phyloP scores from a whole-genome alignment of 257 asterid genomes.

The Solanum peruvianum region DNA sequence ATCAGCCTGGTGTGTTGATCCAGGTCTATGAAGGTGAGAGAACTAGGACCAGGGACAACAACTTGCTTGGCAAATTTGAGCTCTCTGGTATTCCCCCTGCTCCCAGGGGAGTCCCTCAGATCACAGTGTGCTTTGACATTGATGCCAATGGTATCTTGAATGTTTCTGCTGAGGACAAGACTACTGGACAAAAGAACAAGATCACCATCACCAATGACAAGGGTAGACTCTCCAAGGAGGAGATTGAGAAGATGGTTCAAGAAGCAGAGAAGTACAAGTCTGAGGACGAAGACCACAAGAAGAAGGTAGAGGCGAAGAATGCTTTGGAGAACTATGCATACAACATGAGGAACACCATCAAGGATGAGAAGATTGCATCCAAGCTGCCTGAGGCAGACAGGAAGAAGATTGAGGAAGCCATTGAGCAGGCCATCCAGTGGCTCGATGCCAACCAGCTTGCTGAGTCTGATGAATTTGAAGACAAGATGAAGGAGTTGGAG shows the following conservation, averaged over 20 bases:
- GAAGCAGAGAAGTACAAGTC: conserved; percentile 81
- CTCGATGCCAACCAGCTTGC: conserved; percentile 24
- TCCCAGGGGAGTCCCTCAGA: conserved; percentile 81
- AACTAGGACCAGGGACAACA: conserved; percentile 67
- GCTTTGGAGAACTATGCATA: conserved; percentile 71
- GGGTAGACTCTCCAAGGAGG: conserved; percentile 76
- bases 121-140: conserved; percentile 71
- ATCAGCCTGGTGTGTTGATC: conserved; percentile 79
- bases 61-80: conserved; percentile 65
- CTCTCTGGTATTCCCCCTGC: conserved; percentile 87
- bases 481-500: conserved; percentile 20
- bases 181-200: conserved; percentile 89
- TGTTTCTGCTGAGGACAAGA: conserved; percentile 84
- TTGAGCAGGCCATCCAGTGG: conserved; percentile 20
- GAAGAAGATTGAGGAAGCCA: conserved; percentile 21
- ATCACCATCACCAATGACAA: conserved; percentile 78
- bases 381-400: conserved; percentile 27
- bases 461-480: conserved; percentile 19
- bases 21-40: conserved; percentile 82
- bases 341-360: conserved; percentile 86
- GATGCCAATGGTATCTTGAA: conserved; percentile 77
- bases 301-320: conserved; percentile 73
- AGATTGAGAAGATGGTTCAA: conserved; percentile 81
- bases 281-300: conserved; percentile 83
- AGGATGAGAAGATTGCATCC: conserved; percentile 72